Conservation (phyloP, 306 rosid genomes). For the Trifolium dubium region DNA sequence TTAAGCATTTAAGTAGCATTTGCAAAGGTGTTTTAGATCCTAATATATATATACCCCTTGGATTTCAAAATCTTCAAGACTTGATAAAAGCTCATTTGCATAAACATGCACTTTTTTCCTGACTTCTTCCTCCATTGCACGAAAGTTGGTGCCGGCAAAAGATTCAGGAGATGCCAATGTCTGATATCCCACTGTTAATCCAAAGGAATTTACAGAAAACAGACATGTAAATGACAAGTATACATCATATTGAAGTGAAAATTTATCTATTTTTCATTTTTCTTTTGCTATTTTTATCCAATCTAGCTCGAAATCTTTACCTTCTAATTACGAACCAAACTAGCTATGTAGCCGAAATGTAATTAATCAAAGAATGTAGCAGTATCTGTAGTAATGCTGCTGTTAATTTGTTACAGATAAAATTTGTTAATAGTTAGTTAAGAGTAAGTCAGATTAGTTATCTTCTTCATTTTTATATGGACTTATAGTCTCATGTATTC, state of each 20-base stretch:
- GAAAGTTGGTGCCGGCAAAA: conserved; percentile 56
- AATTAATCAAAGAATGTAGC: not conserved
- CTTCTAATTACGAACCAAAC: too few species aligned
- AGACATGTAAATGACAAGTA: conserved; percentile 7
- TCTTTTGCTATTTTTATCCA: too few species aligned
- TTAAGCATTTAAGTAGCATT: not conserved
- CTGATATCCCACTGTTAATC: conserved; percentile 71
- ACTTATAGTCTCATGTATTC: too few species aligned
- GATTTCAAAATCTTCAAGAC: conserved; percentile 54
- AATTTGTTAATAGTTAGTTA: too few species aligned
- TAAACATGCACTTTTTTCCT: conserved; percentile 67
- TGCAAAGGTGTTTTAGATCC: conserved; percentile 13
- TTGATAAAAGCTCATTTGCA: conserved; percentile 58
- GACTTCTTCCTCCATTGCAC: conserved; percentile 79
- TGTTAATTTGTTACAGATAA: too few species aligned
- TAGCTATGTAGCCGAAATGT: not conserved
- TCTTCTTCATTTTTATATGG: too few species aligned
- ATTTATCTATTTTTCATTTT: not conserved
- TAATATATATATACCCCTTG: conserved; percentile 56
- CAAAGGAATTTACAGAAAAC: conserved; percentile 20
- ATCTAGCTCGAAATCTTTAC: too few species aligned
- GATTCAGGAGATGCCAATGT: conserved; percentile 61
- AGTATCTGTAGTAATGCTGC: not conserved
- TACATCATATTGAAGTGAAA: not conserved
- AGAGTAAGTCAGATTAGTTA: too few species aligned